Base-by-base conservation (phyloP, 768 basidiomycete genomes). In the Termitomyces sp. region DNA sequence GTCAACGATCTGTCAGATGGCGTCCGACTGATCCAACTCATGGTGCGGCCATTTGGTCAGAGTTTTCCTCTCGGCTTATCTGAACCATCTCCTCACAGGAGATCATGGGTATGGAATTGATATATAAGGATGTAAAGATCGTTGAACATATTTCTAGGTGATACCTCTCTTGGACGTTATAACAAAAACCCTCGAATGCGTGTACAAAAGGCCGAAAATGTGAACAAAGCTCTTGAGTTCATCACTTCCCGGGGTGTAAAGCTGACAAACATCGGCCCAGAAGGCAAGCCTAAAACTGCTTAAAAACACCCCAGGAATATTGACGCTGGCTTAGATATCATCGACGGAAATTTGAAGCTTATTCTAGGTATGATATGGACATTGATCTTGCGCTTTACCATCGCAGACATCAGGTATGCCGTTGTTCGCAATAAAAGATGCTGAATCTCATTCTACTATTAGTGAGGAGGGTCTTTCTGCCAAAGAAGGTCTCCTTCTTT, bases 331-430 rank as follows among this genome's bases (percentile, higher is more conserved):
- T 57, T 46, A 95, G 96, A 98, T 69, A 97, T 98, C 67, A 94
- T 99, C 54, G 97, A 99, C 69, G 95, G 95, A n/a, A 97, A 96
- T 69, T 71, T 95, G 60, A 99, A 98, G 71, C 87, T 99, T 53
- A 98, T 96, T 50, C 82, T 98, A n/a, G 95, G 93, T 32, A 93
- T 95, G 95, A 98, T 99, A 60, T 98, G 97, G 97, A 96, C 93
- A 0, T 80, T 98, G 37, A 94, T 99, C 65, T 79, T 98, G 32
- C 88, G 96, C 12, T 98, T 98, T 70, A 97, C 95, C 5, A 98
- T 99, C 60, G 95, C 97, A 22, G 94, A 95, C 64, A 98, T 99
- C 75, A 97, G 87, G 95, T 94, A 60, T 57, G 84, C 73, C 45
- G 35, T 24, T 41, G 3, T 12, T 28, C 5, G 2, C 38, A 37